Base-by-base conservation (phyloP, 2,329 filamentous ascomycete species). In the Fusarium proliferatum region DNA sequence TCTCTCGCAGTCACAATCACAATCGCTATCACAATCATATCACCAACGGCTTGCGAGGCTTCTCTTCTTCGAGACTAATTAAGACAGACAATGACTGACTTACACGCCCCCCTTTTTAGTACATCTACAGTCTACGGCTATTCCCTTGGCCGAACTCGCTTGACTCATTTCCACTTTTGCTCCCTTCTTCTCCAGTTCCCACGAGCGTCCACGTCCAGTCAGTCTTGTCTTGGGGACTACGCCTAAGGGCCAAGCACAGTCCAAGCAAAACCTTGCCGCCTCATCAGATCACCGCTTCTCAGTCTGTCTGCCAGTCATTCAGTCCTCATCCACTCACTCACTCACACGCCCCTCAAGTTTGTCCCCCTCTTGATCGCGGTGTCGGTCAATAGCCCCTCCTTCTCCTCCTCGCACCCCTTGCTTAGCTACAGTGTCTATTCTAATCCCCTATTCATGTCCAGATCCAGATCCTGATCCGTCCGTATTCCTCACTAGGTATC, bases 251-350 rank as follows among this genome's bases (percentile, higher is more conserved):
- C 49, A 61, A 56, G 53, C 67, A 55, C 65, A 69, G 67, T 51
- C 68, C 68, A 67, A 21, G 67, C 61, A 72, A 72, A 72, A 72
- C 55, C n/a, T 72, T 72, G 42, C 55, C 69, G 65, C 69, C 45
- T 72, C 69, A 28, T 71, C 65, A 62, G 43, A 63, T 62, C 34
- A 62, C 21, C 52, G 56, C 30, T 39, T 28, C 34, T 53, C 23
- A 34, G 8, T 34, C 30, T 23, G 11, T 34, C 30, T 23, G n/a
- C 28, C 17, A 34, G 8, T 23, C 34, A 38, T 8, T 53, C 30
- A 28, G n/a, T 42, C 21, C 13, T 42, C 39, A 36, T 36, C 34
- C 34, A 28, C 33, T 46, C 26, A 33, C 33, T 23, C 23, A n/a
- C 26, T 36, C 28, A 49, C 46, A 62, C 64, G 33, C 65, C 42